phyloP scores from a whole-genome alignment of 169 alveolate species.

The Theileria orientalis region DNA sequence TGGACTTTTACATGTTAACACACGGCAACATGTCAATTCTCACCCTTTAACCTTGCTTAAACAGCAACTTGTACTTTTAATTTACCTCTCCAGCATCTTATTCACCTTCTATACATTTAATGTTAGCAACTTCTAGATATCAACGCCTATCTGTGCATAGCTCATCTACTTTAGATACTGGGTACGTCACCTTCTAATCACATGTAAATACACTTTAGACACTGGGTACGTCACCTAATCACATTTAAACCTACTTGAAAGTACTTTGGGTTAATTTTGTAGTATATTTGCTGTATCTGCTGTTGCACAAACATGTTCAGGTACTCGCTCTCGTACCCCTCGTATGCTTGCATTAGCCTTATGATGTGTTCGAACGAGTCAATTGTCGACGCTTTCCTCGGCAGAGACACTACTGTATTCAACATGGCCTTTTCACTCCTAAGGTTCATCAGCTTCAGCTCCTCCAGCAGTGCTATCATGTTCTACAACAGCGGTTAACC shows the following conservation, averaged over 20 bases:
- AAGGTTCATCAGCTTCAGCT: slow-evolving; percentile 22
- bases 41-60: not conserved
- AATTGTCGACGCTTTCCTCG: slow-evolving; percentile 34
- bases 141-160: no score
- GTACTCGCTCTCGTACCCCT: slow-evolving; percentile 23
- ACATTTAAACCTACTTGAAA: not conserved
- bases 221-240: not conserved
- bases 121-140: no score
- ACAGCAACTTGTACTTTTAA: not conserved
- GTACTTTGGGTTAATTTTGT: slow-evolving; percentile 31
- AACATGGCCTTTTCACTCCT: slow-evolving; percentile 12
- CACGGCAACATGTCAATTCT: no score
- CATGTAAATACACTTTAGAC: no score
- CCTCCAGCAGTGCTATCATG: slow-evolving; percentile 24
- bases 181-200: no score
- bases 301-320: slow-evolving; percentile 19
- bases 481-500: no score
- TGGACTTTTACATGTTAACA: no score
- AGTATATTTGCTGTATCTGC: slow-evolving; percentile 34
- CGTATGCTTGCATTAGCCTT: not conserved
- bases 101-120: no score
- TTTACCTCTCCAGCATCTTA: not conserved
- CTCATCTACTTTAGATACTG: no score
- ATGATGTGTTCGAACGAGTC: slow-evolving; percentile 34
- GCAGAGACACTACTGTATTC: slow-evolving; percentile 8